Evolutionary conservation across 768 basidiomycete species (phyloP).

Genomic region (Candolleomyces efflorescens): DNA sequence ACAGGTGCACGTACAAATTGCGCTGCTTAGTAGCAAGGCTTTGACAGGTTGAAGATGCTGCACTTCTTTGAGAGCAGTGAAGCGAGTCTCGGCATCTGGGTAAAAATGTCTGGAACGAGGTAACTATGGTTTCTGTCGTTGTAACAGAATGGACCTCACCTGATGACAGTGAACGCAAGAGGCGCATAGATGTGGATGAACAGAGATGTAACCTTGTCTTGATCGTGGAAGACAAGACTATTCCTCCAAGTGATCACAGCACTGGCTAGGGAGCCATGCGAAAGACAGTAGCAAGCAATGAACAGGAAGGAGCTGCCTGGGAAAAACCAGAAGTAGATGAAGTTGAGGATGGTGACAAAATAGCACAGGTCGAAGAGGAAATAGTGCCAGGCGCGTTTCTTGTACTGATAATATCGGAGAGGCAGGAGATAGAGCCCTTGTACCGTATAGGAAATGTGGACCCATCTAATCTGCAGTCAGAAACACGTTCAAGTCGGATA

Average conservation of each 20-base stretch:
- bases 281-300: constrained; percentile 89
- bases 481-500: background rate
- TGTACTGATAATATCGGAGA: constrained; percentile 80
- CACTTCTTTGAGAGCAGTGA: constrained; percentile 79
- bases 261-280: constrained; percentile 86
- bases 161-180: constrained; percentile 85
- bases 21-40: constrained; percentile 75
- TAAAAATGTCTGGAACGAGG: constrained; percentile 74
- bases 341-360: constrained; percentile 87
- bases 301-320: constrained; percentile 77
- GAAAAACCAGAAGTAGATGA: constrained; percentile 88
- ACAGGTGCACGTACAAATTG: constrained; percentile 65
- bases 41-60: constrained; percentile 63
- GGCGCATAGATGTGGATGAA: constrained; percentile 96
- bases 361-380: constrained; percentile 94
- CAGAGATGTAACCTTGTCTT: constrained; percentile 92
- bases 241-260: constrained; percentile 99
- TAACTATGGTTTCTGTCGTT: background rate
- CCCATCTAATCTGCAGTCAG: constrained; percentile 52
- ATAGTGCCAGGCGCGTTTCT: constrained; percentile 91
- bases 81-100: constrained; percentile 70
- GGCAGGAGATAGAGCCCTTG: constrained; percentile 80
- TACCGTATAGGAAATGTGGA: constrained; percentile 82
- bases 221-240: constrained; percentile 95
- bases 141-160: constrained; percentile 40